Conservation (phyloP, 169 alveolate species). For the Hepatocystis sp. region DNA sequence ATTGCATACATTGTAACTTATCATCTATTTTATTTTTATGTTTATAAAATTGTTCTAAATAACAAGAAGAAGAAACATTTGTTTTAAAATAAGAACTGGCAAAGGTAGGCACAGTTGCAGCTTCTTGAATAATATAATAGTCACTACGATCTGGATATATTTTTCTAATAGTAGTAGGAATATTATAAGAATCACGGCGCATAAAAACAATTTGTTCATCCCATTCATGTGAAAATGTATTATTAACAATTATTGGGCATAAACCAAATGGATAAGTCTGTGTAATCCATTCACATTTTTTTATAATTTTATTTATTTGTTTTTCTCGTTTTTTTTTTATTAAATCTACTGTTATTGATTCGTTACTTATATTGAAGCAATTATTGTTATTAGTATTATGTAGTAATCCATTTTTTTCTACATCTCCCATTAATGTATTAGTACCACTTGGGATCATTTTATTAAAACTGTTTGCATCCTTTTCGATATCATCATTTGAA, state of each 20-base stretch:
- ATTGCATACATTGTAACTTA: slow-evolving; percentile 52
- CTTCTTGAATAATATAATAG: slow-evolving; percentile 51
- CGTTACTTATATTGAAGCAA: slow-evolving; percentile 26
- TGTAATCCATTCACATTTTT: slow-evolving; percentile 75
- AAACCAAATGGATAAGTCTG: slow-evolving; percentile 69
- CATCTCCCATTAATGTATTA: no score
- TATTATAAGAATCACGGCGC: slow-evolving; percentile 71
- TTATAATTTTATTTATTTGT: slow-evolving; percentile 61
- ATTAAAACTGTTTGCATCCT: neutral
- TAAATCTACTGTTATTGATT: slow-evolving; percentile 27
- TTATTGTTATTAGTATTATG: slow-evolving; percentile 3
- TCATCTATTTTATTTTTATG: slow-evolving; percentile 48
- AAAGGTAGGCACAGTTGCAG: slow-evolving; percentile 70
- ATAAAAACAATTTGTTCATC: slow-evolving; percentile 78
- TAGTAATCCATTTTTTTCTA: no score
- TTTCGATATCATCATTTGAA: neutral
- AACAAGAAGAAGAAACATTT: slow-evolving; percentile 50
- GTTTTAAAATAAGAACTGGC: slow-evolving; percentile 36
- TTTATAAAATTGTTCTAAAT: slow-evolving; percentile 55
- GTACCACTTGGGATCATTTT: no score
- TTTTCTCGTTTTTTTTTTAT: slow-evolving; percentile 60
- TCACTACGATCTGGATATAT: slow-evolving; percentile 70
- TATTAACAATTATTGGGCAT: slow-evolving; percentile 32
- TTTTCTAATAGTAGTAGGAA: slow-evolving; percentile 70
- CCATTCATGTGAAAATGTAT: slow-evolving; percentile 59